Evolutionary conservation across 192 early-diverging fungal genomes (phyloP).

Genomic region (Entophlyctis luteolus): DNA sequence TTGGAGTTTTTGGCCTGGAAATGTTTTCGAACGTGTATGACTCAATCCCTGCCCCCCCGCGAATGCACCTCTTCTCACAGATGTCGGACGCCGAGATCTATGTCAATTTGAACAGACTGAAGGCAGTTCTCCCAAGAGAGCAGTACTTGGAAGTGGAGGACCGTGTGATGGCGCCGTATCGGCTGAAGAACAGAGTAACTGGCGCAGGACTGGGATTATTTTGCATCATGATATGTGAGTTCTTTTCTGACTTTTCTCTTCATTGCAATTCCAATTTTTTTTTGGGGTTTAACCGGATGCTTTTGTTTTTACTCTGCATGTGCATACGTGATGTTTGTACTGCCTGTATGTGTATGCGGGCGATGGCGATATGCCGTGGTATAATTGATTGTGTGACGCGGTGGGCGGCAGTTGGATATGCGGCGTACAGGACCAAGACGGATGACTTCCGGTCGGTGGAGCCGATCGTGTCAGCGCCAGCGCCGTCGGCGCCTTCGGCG

Average conservation of each 20-base stretch:
- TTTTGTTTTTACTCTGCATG: neutral
- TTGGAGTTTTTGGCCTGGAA: too few relatives aligned
- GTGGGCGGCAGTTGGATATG: slow-evolving; percentile 14
- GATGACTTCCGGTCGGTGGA: slow-evolving; percentile 11
- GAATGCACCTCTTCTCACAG: neutral
- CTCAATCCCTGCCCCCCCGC: too few relatives aligned
- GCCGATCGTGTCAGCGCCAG: too few relatives aligned
- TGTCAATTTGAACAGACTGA: slow-evolving; percentile 5
- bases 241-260: too few relatives aligned
- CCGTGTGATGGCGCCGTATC: slow-evolving; percentile 10
- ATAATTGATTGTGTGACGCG: too few relatives aligned
- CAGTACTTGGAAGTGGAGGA: slow-evolving; percentile 1
- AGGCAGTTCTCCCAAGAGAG: neutral
- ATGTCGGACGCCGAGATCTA: slow-evolving; percentile 14
- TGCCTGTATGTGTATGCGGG: too few relatives aligned
- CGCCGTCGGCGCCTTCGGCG: too few relatives aligned
- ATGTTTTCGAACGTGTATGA: too few relatives aligned
- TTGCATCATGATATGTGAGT: slow-evolving; percentile 6
- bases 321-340: neutral
- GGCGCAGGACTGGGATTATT: neutral
- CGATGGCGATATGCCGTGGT: too few relatives aligned
- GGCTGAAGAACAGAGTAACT: slow-evolving; percentile 7
- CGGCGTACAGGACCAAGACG: slow-evolving; percentile 14
- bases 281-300: too few relatives aligned
- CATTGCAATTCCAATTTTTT: too few relatives aligned